Conservation (phyloP, 352 stramenopile species). For the Phytophthora fragariae region DNA sequence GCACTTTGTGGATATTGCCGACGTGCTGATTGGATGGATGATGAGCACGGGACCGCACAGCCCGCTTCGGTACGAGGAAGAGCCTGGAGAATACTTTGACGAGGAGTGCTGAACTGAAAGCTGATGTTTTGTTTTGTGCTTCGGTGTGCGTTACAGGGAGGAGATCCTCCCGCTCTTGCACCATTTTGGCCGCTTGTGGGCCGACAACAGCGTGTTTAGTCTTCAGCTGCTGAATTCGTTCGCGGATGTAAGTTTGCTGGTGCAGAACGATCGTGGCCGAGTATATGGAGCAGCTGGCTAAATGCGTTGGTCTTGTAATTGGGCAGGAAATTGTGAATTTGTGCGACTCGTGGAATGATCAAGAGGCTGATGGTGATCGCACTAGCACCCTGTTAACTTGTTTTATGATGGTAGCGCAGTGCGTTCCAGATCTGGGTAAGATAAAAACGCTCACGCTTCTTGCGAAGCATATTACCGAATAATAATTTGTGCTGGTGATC, state of each 20-base stretch:
- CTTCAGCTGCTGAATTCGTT: slow-evolving; percentile 72
- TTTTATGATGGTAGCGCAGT: slow-evolving; percentile 67
- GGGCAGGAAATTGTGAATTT: slow-evolving; percentile 60
- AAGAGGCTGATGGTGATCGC: slow-evolving; percentile 37
- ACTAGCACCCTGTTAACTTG: slow-evolving; percentile 54
- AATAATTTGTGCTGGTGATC: not conserved
- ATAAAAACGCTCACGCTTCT: not conserved
- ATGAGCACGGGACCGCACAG: slow-evolving; percentile 52
- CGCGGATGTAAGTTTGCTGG: slow-evolving; percentile 47
- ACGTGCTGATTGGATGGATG: slow-evolving; percentile 75
- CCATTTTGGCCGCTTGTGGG: slow-evolving; percentile 59
- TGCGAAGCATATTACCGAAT: not conserved
- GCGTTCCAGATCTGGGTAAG: slow-evolving; percentile 56
- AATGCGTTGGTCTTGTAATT: not conserved
- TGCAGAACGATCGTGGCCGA: not conserved
- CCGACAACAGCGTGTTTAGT: slow-evolving; percentile 78
- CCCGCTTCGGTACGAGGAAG: slow-evolving; percentile 43
- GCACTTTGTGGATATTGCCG: slow-evolving; percentile 78
- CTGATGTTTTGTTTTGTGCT: slow-evolving; percentile 1
- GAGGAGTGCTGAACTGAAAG: not conserved
- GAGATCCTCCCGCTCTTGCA: slow-evolving; percentile 60
- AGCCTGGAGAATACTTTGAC: not conserved
- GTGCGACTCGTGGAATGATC: slow-evolving; percentile 31
- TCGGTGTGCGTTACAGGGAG: slow-evolving; percentile 39
- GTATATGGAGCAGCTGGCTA: not conserved